phyloP scores from a whole-genome alignment of 495 filamentous ascomycete genomes.

The Neurospora tetraspora region DNA sequence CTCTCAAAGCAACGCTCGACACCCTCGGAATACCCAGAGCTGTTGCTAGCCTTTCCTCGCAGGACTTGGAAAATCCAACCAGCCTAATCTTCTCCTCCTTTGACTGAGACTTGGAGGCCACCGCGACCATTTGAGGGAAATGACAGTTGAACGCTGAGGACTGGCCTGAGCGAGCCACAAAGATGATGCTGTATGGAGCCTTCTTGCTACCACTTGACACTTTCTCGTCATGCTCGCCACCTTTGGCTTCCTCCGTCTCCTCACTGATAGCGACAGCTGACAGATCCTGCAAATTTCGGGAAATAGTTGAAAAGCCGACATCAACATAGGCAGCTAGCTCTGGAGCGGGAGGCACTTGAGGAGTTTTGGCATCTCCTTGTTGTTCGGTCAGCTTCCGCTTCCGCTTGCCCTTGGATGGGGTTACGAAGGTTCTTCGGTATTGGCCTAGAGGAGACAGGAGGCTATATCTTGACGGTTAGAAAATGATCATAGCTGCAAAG shows the following conservation, averaged over 20 bases:
- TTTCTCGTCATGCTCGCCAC: neutral
- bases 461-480: conserved; percentile 21
- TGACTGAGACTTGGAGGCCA: conserved; percentile 36
- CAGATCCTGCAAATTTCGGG: conserved; percentile 40
- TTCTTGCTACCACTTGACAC: neutral
- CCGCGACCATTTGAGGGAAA: conserved; percentile 46
- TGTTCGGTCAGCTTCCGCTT: conserved; percentile 24
- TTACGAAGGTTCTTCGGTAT: conserved; percentile 36
- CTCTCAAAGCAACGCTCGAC: conserved; percentile 45
- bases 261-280: conserved; percentile 9
- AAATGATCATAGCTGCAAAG: neutral
- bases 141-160: conserved; percentile 45
- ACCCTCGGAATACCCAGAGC: conserved; percentile 48
- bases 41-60: conserved; percentile 39
- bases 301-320: conserved; percentile 49
- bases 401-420: conserved; percentile 44
- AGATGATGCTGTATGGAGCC: conserved; percentile 29
- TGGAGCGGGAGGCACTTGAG: conserved; percentile 27
- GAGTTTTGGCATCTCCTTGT: conserved; percentile 3
- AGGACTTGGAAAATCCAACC: conserved; percentile 43
- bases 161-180: conserved; percentile 41
- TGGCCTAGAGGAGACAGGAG: conserved; percentile 47
- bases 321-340: conserved; percentile 43
- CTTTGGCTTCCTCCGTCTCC: neutral
- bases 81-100: conserved; percentile 35